Percentiles rank a stretch among this genome's conserved stretches.
phyloP scores from a whole-genome alignment of 202 grass and related monocot genomes.

The Hordeum pubiflorum region DNA sequence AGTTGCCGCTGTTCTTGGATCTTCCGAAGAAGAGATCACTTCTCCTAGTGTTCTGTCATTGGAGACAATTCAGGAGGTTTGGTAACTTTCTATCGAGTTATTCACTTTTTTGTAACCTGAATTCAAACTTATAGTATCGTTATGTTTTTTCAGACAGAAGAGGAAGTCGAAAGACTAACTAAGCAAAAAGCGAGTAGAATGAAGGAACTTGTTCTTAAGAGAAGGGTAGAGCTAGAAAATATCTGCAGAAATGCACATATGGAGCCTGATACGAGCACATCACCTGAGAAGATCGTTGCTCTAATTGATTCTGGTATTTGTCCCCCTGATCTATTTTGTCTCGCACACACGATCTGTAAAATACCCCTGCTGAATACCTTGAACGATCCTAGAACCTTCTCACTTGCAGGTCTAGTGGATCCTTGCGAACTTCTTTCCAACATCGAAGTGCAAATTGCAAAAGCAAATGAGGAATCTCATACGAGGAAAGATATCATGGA shows the following conservation, averaged over 20 bases:
- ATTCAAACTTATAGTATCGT: conserved; percentile 11
- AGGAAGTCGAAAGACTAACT: conserved; percentile 67
- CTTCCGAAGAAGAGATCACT: conserved; percentile 63
- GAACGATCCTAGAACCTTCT: conserved; percentile 14
- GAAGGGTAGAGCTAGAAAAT: conserved; percentile 71
- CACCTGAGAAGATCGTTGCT: conserved; percentile 62
- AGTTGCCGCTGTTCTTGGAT: conserved; percentile 50
- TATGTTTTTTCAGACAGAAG: conserved; percentile 53
- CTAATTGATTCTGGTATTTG: conserved; percentile 82
- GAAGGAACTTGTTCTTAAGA: conserved; percentile 92
- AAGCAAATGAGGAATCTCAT: conserved; percentile 62
- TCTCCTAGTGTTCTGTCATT: conserved; percentile 45
- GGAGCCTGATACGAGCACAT: conserved; percentile 65
- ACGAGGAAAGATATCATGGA: conserved; percentile 88
- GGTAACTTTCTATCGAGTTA: conserved; percentile 11
- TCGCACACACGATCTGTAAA: background rate
- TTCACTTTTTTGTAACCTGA: background rate
- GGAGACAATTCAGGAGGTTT: conserved; percentile 62
- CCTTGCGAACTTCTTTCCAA: conserved; percentile 72
- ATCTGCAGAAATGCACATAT: conserved; percentile 69
- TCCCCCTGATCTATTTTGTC: conserved; percentile 14
- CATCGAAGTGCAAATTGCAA: conserved; percentile 71
- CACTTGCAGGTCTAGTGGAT: conserved; percentile 71
- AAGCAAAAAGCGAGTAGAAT: conserved; percentile 70
- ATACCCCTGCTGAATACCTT: conserved; percentile 21